These are phyloP conservation scores for Nemania sp. DNA, from an alignment of 2,329 filamentous ascomycete species.

Conservation along the genomic window DNA sequence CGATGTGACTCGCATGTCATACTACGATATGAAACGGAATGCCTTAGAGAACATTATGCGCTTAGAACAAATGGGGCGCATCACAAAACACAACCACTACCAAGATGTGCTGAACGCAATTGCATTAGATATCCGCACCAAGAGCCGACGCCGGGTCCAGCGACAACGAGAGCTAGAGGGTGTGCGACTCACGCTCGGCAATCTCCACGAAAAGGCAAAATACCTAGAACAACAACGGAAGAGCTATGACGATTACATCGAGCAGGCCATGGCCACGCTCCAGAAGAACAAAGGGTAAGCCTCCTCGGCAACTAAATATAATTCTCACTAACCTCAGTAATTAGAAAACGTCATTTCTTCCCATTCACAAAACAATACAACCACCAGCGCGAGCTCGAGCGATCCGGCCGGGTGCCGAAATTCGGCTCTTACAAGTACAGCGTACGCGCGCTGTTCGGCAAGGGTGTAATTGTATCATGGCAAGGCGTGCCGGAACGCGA, in stretches of 20 bases:
- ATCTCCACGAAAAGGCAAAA: conserved; percentile 85
- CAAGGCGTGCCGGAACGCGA: conserved; percentile 83
- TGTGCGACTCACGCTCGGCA: conserved; percentile 78
- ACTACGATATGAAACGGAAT: conserved; percentile 91
- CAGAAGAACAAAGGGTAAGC: conserved; percentile 93
- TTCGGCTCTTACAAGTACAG: conserved; percentile 99
- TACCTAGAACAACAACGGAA: conserved; percentile 96
- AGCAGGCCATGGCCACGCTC: conserved; percentile 96
- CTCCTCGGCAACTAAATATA: neutral
- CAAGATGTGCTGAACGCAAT: conserved; percentile 99
- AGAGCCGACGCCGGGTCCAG: conserved; percentile 92
- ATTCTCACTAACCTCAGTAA: neutral
- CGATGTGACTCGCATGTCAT: conserved; percentile 89
- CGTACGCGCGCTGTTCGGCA: conserved; percentile 87
- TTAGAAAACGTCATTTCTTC: conserved; percentile 56
- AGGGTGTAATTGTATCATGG: conserved; percentile 95
- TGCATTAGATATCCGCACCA: conserved; percentile 94
- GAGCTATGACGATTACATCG: conserved; percentile 99
- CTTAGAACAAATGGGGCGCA: conserved; percentile 87
- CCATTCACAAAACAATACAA: conserved; percentile 99
- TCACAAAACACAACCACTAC: conserved; percentile 91
- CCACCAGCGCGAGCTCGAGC: conserved; percentile 94
- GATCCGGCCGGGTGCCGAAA: conserved; percentile 91
- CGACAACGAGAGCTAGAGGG: conserved; percentile 90
- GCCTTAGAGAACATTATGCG: conserved; percentile 94